A percentile compares a stretch with the other conserved stretches of the same genome.
phyloP scores from a whole-genome alignment of 257 asterid species.

The Datura wrightii region DNA sequence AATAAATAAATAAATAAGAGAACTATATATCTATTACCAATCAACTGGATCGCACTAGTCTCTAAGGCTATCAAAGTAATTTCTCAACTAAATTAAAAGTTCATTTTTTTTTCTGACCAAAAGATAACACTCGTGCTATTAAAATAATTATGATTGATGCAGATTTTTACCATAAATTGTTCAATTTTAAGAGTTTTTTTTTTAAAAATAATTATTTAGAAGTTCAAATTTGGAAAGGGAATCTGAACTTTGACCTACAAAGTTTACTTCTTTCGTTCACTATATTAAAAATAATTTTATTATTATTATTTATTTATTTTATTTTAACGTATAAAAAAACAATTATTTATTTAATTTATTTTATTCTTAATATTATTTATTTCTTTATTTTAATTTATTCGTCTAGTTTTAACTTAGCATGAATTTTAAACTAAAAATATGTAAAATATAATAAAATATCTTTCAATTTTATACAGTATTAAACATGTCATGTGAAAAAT shows the following conservation, averaged over 20 bases:
- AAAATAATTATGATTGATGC: background rate
- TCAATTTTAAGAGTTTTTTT: background rate
- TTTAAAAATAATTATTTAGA: background rate
- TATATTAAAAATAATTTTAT: too few relatives aligned
- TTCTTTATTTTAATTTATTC: too few relatives aligned
- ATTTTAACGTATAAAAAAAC: too few relatives aligned
- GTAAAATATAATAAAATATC: too few relatives aligned
- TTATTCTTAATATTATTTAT: too few relatives aligned
- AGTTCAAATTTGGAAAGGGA: constrained; percentile 20
- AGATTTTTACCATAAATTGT: background rate
- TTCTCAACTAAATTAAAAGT: background rate
- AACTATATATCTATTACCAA: background rate
- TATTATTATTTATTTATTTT: too few relatives aligned
- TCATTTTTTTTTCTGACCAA: background rate
- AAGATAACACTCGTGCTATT: constrained; percentile 15
- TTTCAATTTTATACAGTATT: too few relatives aligned
- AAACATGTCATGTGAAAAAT: too few relatives aligned
- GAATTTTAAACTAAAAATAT: too few relatives aligned
- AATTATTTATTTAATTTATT: too few relatives aligned
- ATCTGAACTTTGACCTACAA: constrained; percentile 10
- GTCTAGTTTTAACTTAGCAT: too few relatives aligned
- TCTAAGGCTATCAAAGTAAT: background rate
- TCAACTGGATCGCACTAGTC: constrained; percentile 18
- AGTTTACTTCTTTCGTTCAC: too few relatives aligned
- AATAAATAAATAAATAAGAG: background rate